Conservation (phyloP, 2,329 filamentous ascomycete species). For the Cytospora schulzeri region DNA sequence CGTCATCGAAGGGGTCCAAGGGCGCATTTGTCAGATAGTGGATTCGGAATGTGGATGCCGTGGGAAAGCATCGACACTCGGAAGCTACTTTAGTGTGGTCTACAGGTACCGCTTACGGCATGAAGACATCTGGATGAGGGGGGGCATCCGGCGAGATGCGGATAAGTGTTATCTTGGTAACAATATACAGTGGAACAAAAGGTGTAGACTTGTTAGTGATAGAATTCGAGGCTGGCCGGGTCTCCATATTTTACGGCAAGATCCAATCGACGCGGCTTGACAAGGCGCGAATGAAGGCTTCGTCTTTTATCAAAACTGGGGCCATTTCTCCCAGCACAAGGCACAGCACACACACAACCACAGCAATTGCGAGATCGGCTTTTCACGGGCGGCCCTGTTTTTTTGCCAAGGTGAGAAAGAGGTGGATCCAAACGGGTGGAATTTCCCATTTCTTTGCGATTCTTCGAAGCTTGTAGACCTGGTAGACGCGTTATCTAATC, state of each 20-base stretch:
- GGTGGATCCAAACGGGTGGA: conserved; percentile 9
- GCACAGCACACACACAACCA: neutral
- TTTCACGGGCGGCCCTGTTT: neutral
- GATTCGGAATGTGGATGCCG: neutral
- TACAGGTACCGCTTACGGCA: neutral
- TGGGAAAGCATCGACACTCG: neutral
- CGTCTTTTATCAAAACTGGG: neutral
- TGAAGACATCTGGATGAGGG: neutral
- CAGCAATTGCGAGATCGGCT: neutral
- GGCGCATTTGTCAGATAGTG: conserved; percentile 16
- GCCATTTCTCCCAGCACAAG: too few species aligned
- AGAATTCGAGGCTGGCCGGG: neutral
- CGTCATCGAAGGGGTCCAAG: neutral
- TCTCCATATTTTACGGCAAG: neutral
- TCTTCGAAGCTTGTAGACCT: neutral
- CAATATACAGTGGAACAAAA: neutral
- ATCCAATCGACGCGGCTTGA: too few species aligned
- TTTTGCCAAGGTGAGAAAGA: neutral
- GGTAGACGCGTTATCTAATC: conserved; percentile 21
- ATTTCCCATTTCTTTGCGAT: conserved; percentile 14
- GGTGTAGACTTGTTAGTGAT: neutral
- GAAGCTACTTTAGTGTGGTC: neutral
- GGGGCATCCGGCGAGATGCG: neutral
- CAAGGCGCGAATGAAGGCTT: too few species aligned
- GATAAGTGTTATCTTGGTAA: neutral